Base-by-base conservation (phyloP, 352 stramenopile genomes). In the Globisporangium middletonii region DNA sequence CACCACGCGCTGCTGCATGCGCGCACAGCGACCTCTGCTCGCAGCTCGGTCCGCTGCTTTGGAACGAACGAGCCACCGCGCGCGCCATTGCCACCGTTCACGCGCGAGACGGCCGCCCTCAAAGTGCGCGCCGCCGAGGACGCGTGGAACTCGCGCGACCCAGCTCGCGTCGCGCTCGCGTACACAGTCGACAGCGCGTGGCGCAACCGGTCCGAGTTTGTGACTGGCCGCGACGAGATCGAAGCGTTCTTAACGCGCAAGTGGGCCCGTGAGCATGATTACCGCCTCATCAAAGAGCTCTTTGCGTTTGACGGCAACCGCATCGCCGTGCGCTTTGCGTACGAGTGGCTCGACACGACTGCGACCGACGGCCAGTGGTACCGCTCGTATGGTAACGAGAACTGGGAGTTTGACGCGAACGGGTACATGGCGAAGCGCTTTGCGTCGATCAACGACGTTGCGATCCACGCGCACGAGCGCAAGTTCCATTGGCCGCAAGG, bases 271-370 rank as follows among this genome's bases (percentile, higher is more conserved):
- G 87, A 96, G 68, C 66, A 62, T 15, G 71, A 96, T 57, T 96
- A 96, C 62, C 84, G 82, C 8, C 75, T 96, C 4, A 95, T 96
- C 69, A 97, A 96, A 71, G 85, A 97, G 62, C 68, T 95, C 9
- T 96, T 93, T 62, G 73, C 84, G 35, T 86, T 86, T 58, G 70
- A 75, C 33, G 79, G 68, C 55, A 86, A 89, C 68, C 83, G 86
- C 52, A 97, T 96, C 66, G 86, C 88, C 6, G 88, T 97, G 45
- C 77, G 84, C 18, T 97, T 97, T 62, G 77, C 74, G 23, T 96
- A 97, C 73, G 88, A 97, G 63, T 95, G 79, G 72, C 57, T 71
- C 9, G 70, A 90, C 50, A 63, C 59, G 15, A 4, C 18, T 23
- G 43, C 16, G 8, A 15, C n/a, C 18, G 33, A 66, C 13, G 59